Percentiles rank a stretch among this genome's conserved stretches.
Evolutionary conservation across 1,139 yeast genomes (phyloP).

Genomic region (Sugiyamaella paludigena): DNA sequence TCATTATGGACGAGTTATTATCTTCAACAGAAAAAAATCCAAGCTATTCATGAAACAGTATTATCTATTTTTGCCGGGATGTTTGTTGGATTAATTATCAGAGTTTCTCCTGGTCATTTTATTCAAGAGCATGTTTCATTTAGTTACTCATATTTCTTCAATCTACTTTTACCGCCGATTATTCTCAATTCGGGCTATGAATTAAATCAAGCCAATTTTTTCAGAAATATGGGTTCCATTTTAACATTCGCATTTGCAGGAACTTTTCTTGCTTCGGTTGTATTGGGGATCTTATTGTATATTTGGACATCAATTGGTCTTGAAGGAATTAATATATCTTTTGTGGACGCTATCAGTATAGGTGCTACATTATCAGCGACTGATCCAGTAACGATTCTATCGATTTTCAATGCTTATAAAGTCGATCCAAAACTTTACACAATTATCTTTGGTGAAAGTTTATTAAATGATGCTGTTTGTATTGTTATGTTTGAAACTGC

Average conservation of each 20-base stretch:
- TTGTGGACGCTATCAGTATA: conserved; percentile 93
- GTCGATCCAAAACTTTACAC: conserved; percentile 97
- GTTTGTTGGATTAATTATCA: conserved; percentile 88
- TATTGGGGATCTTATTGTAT: conserved; percentile 78
- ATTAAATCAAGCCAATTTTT: conserved; percentile 91
- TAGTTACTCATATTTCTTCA: conserved; percentile 91
- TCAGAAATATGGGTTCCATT: conserved; percentile 86
- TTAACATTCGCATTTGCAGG: conserved; percentile 96
- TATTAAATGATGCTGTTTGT: conserved; percentile 94
- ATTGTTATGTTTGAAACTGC: conserved; percentile 99
- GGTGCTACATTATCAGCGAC: conserved; percentile 98
- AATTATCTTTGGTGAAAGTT: conserved; percentile 93
- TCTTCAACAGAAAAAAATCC: conserved; percentile 84
- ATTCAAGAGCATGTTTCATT: conserved; percentile 96
- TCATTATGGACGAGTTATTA: conserved; percentile 96
- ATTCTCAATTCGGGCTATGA: conserved; percentile 96
- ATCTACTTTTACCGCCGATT: conserved; percentile 91
- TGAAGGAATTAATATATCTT: conserved; percentile 82
- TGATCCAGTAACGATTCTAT: conserved; percentile 95
- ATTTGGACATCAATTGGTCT: conserved; percentile 90
- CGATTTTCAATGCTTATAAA: conserved; percentile 94
- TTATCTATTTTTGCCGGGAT: conserved; percentile 93
- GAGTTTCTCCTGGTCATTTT: conserved; percentile 92
- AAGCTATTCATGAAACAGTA: conserved; percentile 95
- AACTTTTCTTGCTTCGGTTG: conserved; percentile 86